phyloP scores from a whole-genome alignment of 129 eudicot species.

The Calendula officinalis region DNA sequence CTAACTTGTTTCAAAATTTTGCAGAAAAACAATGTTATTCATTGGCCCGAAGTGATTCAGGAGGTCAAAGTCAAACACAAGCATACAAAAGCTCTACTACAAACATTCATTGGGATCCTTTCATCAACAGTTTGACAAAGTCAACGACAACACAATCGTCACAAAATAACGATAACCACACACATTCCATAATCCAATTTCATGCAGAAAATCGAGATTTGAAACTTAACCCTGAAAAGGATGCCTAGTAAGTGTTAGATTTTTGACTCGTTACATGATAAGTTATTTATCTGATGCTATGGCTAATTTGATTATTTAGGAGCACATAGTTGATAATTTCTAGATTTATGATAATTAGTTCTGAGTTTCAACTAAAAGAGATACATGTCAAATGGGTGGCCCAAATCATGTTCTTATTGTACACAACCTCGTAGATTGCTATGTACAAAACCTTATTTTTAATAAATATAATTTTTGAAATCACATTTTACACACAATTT shows the following conservation, averaged over 20 bases:
- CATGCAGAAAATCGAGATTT: constrained; percentile 52
- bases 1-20: background rate
- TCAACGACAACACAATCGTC: constrained; percentile 28
- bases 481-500: no score
- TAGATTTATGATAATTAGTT: no score
- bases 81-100: constrained; percentile 25
- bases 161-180: constrained; percentile 31
- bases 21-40: no score
- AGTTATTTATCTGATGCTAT: background rate
- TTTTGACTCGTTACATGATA: constrained; percentile 4
- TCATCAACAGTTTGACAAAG: constrained; percentile 41
- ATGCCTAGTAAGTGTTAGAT: constrained; percentile 5
- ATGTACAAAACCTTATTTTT: no score
- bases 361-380: no score
- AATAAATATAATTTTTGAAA: no score
- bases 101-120: constrained; percentile 31
- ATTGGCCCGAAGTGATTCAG: no score
- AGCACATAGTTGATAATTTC: no score
- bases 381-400: no score
- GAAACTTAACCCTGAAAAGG: constrained; percentile 37
- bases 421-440: no score
- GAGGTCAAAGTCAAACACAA: background rate
- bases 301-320: no score
- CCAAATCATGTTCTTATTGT: no score
- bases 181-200: constrained; percentile 30